A percentile compares a stretch with the other conserved stretches of the same genome.
Evolutionary conservation across 208 protist species (phyloP).

Genomic region (Acanthamoeba sp.): DNA sequence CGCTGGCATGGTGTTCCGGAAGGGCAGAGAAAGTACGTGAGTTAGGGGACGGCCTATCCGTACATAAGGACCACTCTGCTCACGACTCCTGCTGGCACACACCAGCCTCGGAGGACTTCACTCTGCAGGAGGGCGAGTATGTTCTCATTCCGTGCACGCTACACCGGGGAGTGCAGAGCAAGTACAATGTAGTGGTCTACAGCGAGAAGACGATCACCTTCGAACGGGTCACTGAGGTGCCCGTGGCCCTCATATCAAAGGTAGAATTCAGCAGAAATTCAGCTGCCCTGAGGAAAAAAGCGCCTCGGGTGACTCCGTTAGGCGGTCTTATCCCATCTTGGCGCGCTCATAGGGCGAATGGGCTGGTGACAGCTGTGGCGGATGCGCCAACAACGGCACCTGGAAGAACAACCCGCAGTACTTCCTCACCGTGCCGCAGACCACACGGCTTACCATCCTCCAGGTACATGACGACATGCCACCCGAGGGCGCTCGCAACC

Average conservation of each 20-base stretch:
- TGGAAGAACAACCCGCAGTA: constrained; percentile 72
- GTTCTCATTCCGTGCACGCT: constrained; percentile 54
- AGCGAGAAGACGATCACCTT: constrained; percentile 58
- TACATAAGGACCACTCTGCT: too few relatives aligned
- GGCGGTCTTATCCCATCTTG: too few relatives aligned
- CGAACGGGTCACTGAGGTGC: constrained; percentile 36
- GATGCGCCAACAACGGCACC: constrained; percentile 50
- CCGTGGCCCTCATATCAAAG: background rate
- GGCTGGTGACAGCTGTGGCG: constrained; percentile 16
- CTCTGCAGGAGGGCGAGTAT: constrained; percentile 61
- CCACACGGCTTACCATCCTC: background rate
- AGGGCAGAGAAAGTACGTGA: constrained; percentile 20
- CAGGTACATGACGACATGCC: too few relatives aligned
- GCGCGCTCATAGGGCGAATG: constrained; percentile 56
- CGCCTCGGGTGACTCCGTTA: too few relatives aligned
- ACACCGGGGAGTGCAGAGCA: constrained; percentile 44
- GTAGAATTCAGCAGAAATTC: background rate
- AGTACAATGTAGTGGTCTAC: constrained; percentile 56
- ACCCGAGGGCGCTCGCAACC: background rate
- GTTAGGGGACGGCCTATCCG: background rate
- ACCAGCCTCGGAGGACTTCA: constrained; percentile 58
- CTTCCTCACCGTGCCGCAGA: background rate
- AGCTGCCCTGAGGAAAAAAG: too few relatives aligned
- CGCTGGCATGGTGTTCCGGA: constrained; percentile 31
- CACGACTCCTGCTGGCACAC: too few relatives aligned